Evolutionary conservation across 2,329 filamentous ascomycete species (phyloP).

Genomic region (Aplosporella prunicola): DNA sequence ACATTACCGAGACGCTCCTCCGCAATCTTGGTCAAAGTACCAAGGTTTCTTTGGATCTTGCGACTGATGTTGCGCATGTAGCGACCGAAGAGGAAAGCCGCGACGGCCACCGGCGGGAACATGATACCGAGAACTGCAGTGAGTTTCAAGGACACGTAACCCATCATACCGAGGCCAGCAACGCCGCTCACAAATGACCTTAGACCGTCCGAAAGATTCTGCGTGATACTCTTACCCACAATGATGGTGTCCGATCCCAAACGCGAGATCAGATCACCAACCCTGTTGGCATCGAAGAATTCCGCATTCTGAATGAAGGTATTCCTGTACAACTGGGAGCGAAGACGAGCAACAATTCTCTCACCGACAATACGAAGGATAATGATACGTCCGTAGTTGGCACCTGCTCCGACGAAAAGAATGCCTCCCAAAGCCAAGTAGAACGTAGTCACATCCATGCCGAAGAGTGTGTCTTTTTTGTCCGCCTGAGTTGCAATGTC

Average conservation of each 20-base stretch:
- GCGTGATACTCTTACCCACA: conserved; percentile 96
- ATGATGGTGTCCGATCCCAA: conserved; percentile 95
- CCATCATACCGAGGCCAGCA: conserved; percentile 86
- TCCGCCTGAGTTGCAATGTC: conserved; percentile 75
- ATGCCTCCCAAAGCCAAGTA: conserved; percentile 67
- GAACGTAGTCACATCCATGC: conserved; percentile 77
- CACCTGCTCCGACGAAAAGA: conserved; percentile 71
- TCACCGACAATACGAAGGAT: conserved; percentile 91
- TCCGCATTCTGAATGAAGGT: conserved; percentile 97
- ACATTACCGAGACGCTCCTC: conserved; percentile 97
- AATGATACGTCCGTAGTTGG: conserved; percentile 91
- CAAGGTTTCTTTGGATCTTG: conserved; percentile 87
- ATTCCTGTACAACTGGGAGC: conserved; percentile 79
- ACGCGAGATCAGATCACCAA: conserved; percentile 91
- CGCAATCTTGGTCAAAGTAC: conserved; percentile 89
- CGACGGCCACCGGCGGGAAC: conserved; percentile 82
- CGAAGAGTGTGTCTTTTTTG: conserved; percentile 62
- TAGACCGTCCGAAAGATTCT: conserved; percentile 94
- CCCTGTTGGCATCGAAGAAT: conserved; percentile 96
- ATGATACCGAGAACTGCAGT: conserved; percentile 79
- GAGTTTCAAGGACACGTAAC: conserved; percentile 86
- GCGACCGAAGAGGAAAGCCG: conserved; percentile 85
- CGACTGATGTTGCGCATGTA: conserved; percentile 82
- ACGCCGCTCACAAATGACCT: conserved; percentile 80
- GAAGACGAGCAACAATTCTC: conserved; percentile 79